Base-by-base conservation (phyloP, 345 rosid species). In the Populus davidiana region DNA sequence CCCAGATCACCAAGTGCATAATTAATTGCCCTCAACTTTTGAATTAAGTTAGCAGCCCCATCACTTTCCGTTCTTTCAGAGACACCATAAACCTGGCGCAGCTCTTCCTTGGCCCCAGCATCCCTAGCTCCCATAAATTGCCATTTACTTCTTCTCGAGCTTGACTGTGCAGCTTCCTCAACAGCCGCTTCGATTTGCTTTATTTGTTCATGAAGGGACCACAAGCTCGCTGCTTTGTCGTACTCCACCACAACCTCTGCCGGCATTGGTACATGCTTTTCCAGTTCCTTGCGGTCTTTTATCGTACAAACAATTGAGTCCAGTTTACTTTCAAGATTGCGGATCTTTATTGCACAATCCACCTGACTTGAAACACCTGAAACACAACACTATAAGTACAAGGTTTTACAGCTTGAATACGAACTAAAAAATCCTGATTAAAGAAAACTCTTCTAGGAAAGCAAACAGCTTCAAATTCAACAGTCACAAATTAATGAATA, bases 91-190 rank as follows among this genome's bases (percentile, higher is more conserved):
- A 95, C 97, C 84, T 95, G 97, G 70, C 90, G 94, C 69, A 95
- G 82, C 80, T 93, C 98, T 80, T 95, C 99, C 87, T 90, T 95
- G 1, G 97, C 92, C 75, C 99, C 99, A 76, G 99, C 99, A 87
- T 95, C 99, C 82, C 99, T 90, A 59, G 99, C 99, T 80, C 99
- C 99, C 99, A 95, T 95, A 85, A 95, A 95, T 69, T 95, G 98
- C 99, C 99, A 95, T 83, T 95, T 95, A 84, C 98, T 95, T 85
- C 85, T 92, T 81, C 92, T 87, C 71, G 91, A 92, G 83, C 97
- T 92, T 47, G 91, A 90, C 76, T 85, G 90, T 76, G 97, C 97
- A n/a, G 98, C 94, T 87, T 93, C 94, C 82, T 92, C 99, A 79
- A 93, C 97, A 77, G 93, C 88, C 72, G 72, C 81, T 82, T 92